Conservation (phyloP, 177 flowering plant species). For the Vitis hybrid region DNA sequence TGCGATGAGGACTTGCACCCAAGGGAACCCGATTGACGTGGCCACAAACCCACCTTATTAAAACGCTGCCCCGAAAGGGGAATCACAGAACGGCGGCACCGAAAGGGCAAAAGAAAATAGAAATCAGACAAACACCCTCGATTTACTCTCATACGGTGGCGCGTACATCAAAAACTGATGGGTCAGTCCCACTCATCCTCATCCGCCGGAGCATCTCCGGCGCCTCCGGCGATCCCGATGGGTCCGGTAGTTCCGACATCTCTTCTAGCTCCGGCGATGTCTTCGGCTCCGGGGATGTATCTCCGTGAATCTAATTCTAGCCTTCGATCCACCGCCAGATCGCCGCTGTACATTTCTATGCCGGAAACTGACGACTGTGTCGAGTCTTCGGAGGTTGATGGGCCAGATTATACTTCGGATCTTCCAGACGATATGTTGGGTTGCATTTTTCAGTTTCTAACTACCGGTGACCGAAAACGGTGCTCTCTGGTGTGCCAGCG, state of each 20-base stretch:
- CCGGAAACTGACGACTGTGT: background rate
- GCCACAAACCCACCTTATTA: no score
- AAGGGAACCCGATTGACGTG: slow-evolving; percentile 17
- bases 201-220: slow-evolving; percentile 4
- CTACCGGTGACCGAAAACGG: slow-evolving; percentile 59
- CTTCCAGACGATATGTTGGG: slow-evolving; percentile 83
- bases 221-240: slow-evolving; percentile 23
- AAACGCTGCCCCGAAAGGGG: background rate
- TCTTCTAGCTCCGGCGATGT: background rate
- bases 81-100: background rate
- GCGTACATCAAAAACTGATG: slow-evolving; percentile 6
- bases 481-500: slow-evolving; percentile 68
- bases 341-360: background rate
- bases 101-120: no score
- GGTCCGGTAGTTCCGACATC: slow-evolving; percentile 7
- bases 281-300: background rate
- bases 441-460: slow-evolving; percentile 55
- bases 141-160: background rate
- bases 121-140: no score
- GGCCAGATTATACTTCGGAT: slow-evolving; percentile 34
- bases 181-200: slow-evolving; percentile 19
- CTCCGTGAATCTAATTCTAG: slow-evolving; percentile 8
- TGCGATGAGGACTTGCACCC: slow-evolving; percentile 14
- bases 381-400: background rate
- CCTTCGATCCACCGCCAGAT: slow-evolving; percentile 13